These are phyloP conservation scores for Cystofilobasidium capitatum DNA, from an alignment of 768 basidiomycete genomes.

Conservation along the genomic window DNA sequence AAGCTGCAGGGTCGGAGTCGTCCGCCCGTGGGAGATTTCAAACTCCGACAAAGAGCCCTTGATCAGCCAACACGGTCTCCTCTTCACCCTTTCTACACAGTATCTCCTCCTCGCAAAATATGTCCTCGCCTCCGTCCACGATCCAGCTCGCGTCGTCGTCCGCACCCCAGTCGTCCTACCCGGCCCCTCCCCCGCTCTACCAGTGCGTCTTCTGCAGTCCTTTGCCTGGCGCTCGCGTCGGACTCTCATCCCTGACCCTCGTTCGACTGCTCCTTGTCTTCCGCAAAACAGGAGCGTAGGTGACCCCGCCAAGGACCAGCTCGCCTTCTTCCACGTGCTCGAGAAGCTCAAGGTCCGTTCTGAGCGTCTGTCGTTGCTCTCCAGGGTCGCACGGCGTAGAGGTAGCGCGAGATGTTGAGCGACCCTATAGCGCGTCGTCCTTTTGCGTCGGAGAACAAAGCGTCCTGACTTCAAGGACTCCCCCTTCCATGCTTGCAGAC, in stretches of 20 bases:
- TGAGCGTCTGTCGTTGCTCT: no score
- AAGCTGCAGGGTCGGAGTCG: no score
- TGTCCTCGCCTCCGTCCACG: neutral
- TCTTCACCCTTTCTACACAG: neutral
- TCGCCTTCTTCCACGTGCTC: constrained; percentile 27
- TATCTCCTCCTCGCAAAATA: neutral
- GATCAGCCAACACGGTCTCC: neutral
- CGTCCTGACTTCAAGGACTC: no score
- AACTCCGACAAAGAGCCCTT: no score
- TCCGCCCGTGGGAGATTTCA: no score
- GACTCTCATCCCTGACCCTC: neutral
- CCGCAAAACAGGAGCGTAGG: constrained; percentile 13
- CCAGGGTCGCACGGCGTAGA: neutral
- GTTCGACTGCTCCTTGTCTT: neutral
- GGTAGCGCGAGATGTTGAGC: no score
- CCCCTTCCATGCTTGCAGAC: constrained; percentile 49
- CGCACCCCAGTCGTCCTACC: constrained; percentile 7
- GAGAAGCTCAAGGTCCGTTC: constrained; percentile 24
- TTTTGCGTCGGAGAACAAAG: no score
- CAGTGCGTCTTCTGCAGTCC: neutral
- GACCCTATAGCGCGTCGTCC: no score
- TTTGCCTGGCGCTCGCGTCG: no score
- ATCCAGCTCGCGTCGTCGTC: neutral
- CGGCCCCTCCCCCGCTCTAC: constrained; percentile 13
- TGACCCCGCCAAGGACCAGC: constrained; percentile 12